Evolutionary conservation across 768 basidiomycete genomes (phyloP).

Genomic region (Hypholoma sublateritium): DNA sequence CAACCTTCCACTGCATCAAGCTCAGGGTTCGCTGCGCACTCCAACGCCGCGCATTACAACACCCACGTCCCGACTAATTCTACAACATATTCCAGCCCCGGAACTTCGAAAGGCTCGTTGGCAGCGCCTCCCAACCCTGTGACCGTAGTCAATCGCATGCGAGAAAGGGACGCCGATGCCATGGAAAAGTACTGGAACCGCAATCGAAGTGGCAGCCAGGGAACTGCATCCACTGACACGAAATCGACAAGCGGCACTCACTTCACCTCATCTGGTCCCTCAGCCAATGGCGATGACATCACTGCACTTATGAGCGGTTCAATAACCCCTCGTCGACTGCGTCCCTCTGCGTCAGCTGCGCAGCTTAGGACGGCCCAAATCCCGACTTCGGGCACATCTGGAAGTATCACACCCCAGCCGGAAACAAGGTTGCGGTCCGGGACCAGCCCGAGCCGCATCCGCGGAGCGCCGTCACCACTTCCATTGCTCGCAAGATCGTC

Average conservation of each 20-base stretch:
- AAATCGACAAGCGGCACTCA: slow-evolving; percentile 59
- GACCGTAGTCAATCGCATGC: slow-evolving; percentile 73
- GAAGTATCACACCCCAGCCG: slow-evolving; percentile 33
- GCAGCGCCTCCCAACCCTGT: slow-evolving; percentile 35
- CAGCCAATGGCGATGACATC: slow-evolving; percentile 56
- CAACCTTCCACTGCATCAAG: slow-evolving; percentile 50
- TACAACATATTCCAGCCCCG: slow-evolving; percentile 29
- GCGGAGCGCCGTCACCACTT: slow-evolving; percentile 41
- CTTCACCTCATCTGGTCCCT: slow-evolving; percentile 49
- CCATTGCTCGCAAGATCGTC: slow-evolving; percentile 51
- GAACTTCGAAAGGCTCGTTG: slow-evolving; percentile 34
- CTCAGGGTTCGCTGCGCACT: slow-evolving; percentile 37
- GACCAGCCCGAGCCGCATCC: slow-evolving; percentile 56
- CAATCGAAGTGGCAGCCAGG: slow-evolving; percentile 80
- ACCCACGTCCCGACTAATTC: slow-evolving; percentile 18
- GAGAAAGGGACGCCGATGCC: slow-evolving; percentile 82
- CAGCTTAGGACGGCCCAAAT: slow-evolving; percentile 62
- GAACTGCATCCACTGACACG: slow-evolving; percentile 70
- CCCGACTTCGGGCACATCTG: slow-evolving; percentile 27
- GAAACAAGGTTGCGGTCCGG: slow-evolving; percentile 64
- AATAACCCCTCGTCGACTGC: slow-evolving; percentile 59
- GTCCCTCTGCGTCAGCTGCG: slow-evolving; percentile 78
- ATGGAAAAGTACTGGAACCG: slow-evolving; percentile 84
- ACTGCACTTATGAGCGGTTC: slow-evolving; percentile 49
- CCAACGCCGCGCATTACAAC: slow-evolving; percentile 22